Evolutionary conservation across 2,329 filamentous ascomycete genomes (phyloP), one percentile per base, ranked within the genome.

Genomic region (Ophiostoma sp.): DNA sequence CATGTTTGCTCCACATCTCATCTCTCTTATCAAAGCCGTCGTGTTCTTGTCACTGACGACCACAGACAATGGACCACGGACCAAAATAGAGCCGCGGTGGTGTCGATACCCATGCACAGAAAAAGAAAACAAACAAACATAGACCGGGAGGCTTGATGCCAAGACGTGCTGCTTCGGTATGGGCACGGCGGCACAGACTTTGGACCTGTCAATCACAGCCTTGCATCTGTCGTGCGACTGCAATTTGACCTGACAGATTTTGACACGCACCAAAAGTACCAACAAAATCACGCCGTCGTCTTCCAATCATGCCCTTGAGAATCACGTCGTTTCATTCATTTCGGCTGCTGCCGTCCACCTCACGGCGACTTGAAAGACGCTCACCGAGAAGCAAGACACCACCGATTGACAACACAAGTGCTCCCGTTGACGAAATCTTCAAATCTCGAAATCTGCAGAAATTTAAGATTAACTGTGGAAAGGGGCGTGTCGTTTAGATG

Each of bases 181-280:
- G 55, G 28, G 55, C 15, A 19, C 55, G 15, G 3, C 25, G 25
- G 22, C 55, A 6, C 33, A 4, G 33, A 22, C 31, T 19, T n/a
- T 70, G 48, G 48, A 17, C 33, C 50, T 70, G 68, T 69, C 33
- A 57, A 59, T 42, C 50, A 12, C 36, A 71, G 69, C 69, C 55
- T 61, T 63, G 69, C 57, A 61, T 3, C 31, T 61, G 57, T 12
- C 15, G 28, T n/a, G 17, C 6, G 57, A 61, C 57, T 33, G 3
- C 4, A 8, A 36, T 48, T 15, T 42, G 39, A 11, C 2, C 15
- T 42, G 39, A 42, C 9, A 42, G 6, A 42, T 42, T 39, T 42
- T 42, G 39, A 12, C 39, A 12, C 15, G 39, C 39, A 42, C 11
- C 39, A 42, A 42, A 42, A 42, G 39, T 42, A 42, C 9, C 39